Evolutionary conservation across 208 protist species (phyloP), one percentile per base, ranked within the genome.

Genomic region (Leishmania tropica): DNA sequence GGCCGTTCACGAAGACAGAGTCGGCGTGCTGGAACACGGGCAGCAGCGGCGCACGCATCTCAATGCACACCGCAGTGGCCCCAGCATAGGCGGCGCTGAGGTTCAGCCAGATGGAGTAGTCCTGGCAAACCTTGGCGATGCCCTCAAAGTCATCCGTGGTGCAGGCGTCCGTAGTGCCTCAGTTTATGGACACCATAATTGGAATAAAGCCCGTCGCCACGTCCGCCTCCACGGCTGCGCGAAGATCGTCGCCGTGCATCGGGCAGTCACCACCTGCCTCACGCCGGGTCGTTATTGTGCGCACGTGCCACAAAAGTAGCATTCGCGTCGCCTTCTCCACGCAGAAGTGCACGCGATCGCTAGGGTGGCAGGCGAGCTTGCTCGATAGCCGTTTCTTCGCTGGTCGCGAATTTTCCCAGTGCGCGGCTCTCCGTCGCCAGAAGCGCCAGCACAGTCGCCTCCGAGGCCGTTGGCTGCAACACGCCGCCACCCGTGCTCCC

Each of bases 51-150:
- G 54, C 75, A 28, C 90, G 88, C 82, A 87, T 77, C 83, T 95
- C 92, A 42, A 88, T 87, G 84, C 90, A 93, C 21, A 93, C n/a
- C 2, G 79, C 81, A 42, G 88, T 87, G 2, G 88, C 78, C 1
- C 92, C 92, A 3, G 90, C 89, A 77, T 93, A 95, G 67, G 92
- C 92, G 45, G 83, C 51, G 80, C 94, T 90, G 45, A 92, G 84
- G 84, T 95, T 90, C 47, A 95, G 28, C 92, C 92, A 94, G 7
- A 94, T 81, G 53, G 81, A 47, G 80, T 85, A 68, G 21, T 86
- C 73, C 65, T 84, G 70, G 79, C 80, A 81, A 60, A 89, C 72
- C 71, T 60, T 76, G 51, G 86, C 51, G 47, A 95, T 85, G 53
- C 75, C 90, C 8, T 73, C 79, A 37, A 90, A 83, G 83, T 88